Evolutionary conservation across 768 basidiomycete genomes (phyloP).

Genomic region (Termitomyces sp.): DNA sequence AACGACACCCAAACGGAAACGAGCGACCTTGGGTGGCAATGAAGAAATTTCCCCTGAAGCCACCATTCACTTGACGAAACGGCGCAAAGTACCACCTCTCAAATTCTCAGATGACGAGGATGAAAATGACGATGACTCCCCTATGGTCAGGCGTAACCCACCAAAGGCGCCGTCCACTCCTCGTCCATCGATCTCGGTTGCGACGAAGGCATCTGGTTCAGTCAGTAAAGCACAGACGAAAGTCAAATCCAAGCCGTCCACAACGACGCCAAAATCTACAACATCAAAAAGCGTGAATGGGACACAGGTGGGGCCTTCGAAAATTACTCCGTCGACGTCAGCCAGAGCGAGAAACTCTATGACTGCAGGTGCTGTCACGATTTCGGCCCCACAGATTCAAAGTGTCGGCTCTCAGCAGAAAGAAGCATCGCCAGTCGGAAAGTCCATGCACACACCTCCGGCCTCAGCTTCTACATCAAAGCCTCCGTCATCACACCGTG

Average conservation of each 20-base stretch:
- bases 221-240: constrained; percentile 3
- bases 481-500: background rate
- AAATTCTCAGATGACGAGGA: background rate
- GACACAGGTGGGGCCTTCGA: constrained; percentile 2
- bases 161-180: background rate
- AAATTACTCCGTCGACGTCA: background rate
- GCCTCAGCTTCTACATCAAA: background rate
- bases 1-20: constrained; percentile 5
- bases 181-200: background rate
- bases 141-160: background rate
- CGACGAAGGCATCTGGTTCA: background rate
- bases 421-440: background rate
- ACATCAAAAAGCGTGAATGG: background rate
- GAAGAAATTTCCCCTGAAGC: background rate
- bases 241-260: background rate
- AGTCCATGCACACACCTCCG: background rate
- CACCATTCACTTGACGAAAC: background rate
- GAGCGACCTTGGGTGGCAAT: background rate
- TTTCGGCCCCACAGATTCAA: background rate
- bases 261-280: background rate
- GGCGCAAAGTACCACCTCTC: background rate
- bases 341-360: background rate
- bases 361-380: background rate
- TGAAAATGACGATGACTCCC: background rate
- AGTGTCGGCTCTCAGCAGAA: background rate